Conservation (phyloP, 768 basidiomycete genomes). For the Infundibulicybe gibba region DNA sequence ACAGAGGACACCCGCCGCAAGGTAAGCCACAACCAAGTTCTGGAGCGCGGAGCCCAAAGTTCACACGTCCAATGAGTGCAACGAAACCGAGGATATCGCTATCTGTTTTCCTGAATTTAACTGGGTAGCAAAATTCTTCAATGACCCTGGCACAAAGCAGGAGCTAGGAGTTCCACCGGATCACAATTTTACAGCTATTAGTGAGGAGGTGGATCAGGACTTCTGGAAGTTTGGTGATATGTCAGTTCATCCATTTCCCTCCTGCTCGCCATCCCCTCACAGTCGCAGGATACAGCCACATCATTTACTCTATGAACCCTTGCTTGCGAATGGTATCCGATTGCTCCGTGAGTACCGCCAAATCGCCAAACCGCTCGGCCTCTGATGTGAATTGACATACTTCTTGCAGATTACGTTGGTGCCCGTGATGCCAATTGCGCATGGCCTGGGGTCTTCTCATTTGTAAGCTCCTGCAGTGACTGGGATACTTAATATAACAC, state of each 20-base stretch:
- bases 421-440: slow-evolving; percentile 23
- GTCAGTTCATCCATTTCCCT: slow-evolving; percentile 6
- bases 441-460: slow-evolving; percentile 24
- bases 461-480: slow-evolving; percentile 6
- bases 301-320: slow-evolving; percentile 17
- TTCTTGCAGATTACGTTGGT: slow-evolving; percentile 22
- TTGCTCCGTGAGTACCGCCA: slow-evolving; percentile 20
- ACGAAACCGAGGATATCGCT: slow-evolving; percentile 5
- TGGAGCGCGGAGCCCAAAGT: background rate
- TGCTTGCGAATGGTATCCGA: slow-evolving; percentile 23
- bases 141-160: slow-evolving; percentile 6
- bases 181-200: slow-evolving; percentile 11
- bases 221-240: slow-evolving; percentile 14
- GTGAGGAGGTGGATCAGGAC: slow-evolving; percentile 6
- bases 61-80: background rate
- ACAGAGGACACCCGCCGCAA: slow-evolving; percentile 13
- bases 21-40: slow-evolving; percentile 2
- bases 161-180: slow-evolving; percentile 12
- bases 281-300: slow-evolving; percentile 11
- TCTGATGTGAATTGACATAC: background rate
- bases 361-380: background rate
- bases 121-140: slow-evolving; percentile 16
- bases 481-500: background rate
- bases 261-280: background rate
- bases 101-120: slow-evolving; percentile 15